Evolutionary conservation across 2,329 filamentous ascomycete genomes (phyloP), one percentile per base, ranked within the genome.

Genomic region (Botryotinia globosa): DNA sequence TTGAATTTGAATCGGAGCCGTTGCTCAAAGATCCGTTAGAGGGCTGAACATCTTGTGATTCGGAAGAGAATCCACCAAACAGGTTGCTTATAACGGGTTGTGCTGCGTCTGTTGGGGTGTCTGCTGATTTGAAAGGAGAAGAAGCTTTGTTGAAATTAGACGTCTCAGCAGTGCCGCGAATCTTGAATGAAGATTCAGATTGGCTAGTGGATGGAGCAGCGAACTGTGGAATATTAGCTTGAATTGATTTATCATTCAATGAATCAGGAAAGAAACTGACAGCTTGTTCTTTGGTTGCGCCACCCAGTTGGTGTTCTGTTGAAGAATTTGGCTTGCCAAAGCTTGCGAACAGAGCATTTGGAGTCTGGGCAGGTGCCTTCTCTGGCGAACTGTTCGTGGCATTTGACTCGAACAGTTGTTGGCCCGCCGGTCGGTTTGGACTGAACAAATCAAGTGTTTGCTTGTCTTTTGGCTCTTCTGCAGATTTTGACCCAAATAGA

Each of bases 41-140:
- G 51, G 72, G 71, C 45, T 68, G 62, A 6, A 4, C 7, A 10
- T 16, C 63, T 58, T 56, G 37, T 12, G 51, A 29, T 51, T 66
- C 18, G 42, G 71, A 71, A 25, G 70, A 29, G 12, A 76, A 51
- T 34, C 63, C 66, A 58, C 74, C 72, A 67, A 76, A 76, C 71
- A 75, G 74, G 44, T 73, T 76, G 56, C 61, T 73, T 25, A 73
- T 67, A 22, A 73, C 69, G 32, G 74, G 74, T 39, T 77, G 72
- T n/a, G 44, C 74, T 48, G 75, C 72, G 67, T 66, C 61, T 44
- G 68, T 29, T 25, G 75, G 76, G 4, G 71, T 69, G n/a, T 75
- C 73, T 32, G 72, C n/a, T n/a, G 74, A 44, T 66, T 76, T 77
- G 59, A 73, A 56, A 3, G 72, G 69, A 29, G 75, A 77, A 51